Percentiles rank a stretch among this genome's conserved stretches.
phyloP scores from a whole-genome alignment of 805 yeast genomes.

The Ogataea degrootiae region DNA sequence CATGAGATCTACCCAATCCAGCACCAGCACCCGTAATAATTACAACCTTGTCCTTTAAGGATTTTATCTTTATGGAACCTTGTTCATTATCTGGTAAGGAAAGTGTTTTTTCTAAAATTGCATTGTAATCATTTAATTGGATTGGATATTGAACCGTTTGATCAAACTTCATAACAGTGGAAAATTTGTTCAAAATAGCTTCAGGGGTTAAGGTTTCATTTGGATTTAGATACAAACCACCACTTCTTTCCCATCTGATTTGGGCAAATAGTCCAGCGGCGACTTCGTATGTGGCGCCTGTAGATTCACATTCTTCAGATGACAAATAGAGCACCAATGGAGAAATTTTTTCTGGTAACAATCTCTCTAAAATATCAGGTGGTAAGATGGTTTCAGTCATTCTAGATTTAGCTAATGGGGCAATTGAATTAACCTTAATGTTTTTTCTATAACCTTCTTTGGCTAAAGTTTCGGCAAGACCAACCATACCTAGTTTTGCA shows the following conservation, averaged over 20 bases:
- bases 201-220: slow-evolving; percentile 79
- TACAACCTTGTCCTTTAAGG: slow-evolving; percentile 79
- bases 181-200: slow-evolving; percentile 65
- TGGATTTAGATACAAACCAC: slow-evolving; percentile 81
- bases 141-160: slow-evolving; percentile 61
- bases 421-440: slow-evolving; percentile 81
- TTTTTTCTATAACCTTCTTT: slow-evolving; percentile 88
- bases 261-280: slow-evolving; percentile 94
- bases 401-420: slow-evolving; percentile 92
- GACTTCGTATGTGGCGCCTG: slow-evolving; percentile 80
- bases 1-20: slow-evolving; percentile 91
- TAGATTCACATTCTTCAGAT: slow-evolving; percentile 57
- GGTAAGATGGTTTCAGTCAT: slow-evolving; percentile 93
- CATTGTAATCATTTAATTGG: slow-evolving; percentile 65
- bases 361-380: slow-evolving; percentile 70
- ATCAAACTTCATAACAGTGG: slow-evolving; percentile 58
- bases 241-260: slow-evolving; percentile 91
- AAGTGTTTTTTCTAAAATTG: slow-evolving; percentile 49
- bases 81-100: slow-evolving; percentile 53
- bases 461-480: slow-evolving; percentile 90
- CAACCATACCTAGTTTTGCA: slow-evolving; percentile 85
- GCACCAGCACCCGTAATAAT: slow-evolving; percentile 93
- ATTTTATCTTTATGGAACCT: slow-evolving; percentile 44
- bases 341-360: slow-evolving; percentile 86
- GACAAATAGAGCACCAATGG: slow-evolving; percentile 82